These are phyloP conservation scores for Phytophthora ramorum DNA, from an alignment of 352 stramenopile genomes.

Conservation along the genomic window DNA sequence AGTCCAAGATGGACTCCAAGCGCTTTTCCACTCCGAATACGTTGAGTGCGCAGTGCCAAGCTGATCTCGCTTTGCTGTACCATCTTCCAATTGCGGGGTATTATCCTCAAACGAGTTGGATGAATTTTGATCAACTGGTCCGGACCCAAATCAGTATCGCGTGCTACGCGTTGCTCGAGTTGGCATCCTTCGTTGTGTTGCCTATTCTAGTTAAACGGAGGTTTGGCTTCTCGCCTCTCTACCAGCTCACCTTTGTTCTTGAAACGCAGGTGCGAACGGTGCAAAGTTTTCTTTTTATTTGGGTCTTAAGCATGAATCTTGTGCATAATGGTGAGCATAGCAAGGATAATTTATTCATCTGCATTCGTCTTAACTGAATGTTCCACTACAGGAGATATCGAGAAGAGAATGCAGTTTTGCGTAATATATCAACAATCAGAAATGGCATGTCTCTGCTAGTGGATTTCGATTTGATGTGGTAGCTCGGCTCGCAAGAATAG, in stretches of 20 bases:
- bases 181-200: constrained; percentile 24
- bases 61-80: constrained; percentile 19
- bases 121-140: background rate
- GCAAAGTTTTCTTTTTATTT: constrained; percentile 28
- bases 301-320: constrained; percentile 32
- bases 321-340: constrained; percentile 28
- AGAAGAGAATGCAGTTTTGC: background rate
- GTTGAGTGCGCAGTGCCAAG: constrained; percentile 32
- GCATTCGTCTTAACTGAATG: background rate
- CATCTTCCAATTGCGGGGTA: constrained; percentile 32
- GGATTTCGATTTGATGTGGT: no score
- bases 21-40: constrained; percentile 39
- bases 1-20: constrained; percentile 11
- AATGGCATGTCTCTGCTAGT: no score
- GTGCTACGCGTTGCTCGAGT: constrained; percentile 22
- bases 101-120: constrained; percentile 22
- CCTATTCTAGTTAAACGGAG: constrained; percentile 8
- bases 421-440: background rate
- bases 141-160: constrained; percentile 1
- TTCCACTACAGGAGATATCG: background rate
- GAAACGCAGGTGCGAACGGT: constrained; percentile 31
- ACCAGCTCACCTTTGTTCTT: constrained; percentile 45
- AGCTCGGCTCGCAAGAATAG: no score
- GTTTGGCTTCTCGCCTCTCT: constrained; percentile 32
- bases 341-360: background rate